Conservation (phyloP, 202 grass and related monocot species). For the Dendrocalamus latiflorus region DNA sequence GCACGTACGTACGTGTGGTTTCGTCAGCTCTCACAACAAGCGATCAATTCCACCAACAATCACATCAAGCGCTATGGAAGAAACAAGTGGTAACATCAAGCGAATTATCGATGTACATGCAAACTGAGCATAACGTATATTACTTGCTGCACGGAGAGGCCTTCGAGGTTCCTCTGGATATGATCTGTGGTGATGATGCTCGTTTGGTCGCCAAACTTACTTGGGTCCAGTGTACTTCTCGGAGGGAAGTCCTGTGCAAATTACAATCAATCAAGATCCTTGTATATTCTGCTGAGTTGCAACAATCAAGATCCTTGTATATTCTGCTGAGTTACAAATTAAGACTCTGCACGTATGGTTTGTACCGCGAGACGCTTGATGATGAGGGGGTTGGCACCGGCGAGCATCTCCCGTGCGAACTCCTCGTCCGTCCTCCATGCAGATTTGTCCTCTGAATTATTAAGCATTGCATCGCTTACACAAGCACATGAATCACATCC, state of each 20-base stretch:
- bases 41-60: too few relatives aligned
- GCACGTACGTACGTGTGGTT: too few relatives aligned
- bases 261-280: too few relatives aligned
- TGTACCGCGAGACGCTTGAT: constrained; percentile 27
- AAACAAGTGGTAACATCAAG: too few relatives aligned
- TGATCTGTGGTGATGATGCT: constrained; percentile 48
- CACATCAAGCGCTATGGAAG: too few relatives aligned
- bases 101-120: too few relatives aligned
- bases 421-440: constrained; percentile 48
- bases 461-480: not conserved
- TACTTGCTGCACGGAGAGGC: constrained; percentile 11
- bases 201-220: constrained; percentile 42
- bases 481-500: not conserved
- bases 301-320: too few relatives aligned
- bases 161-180: constrained; percentile 33
- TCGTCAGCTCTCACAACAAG: too few relatives aligned
- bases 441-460: constrained; percentile 33
- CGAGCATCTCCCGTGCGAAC: too few relatives aligned
- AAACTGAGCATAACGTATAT: too few relatives aligned
- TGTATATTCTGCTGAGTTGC: not conserved
- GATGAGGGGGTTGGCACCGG: constrained; percentile 27
- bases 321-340: too few relatives aligned
- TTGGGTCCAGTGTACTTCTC: constrained; percentile 46
- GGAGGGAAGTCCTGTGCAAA: constrained; percentile 52
- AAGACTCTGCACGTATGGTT: not conserved